Evolutionary conservation across 2,329 filamentous ascomycete species (phyloP).

Genomic region (Chaetomium globosum): DNA sequence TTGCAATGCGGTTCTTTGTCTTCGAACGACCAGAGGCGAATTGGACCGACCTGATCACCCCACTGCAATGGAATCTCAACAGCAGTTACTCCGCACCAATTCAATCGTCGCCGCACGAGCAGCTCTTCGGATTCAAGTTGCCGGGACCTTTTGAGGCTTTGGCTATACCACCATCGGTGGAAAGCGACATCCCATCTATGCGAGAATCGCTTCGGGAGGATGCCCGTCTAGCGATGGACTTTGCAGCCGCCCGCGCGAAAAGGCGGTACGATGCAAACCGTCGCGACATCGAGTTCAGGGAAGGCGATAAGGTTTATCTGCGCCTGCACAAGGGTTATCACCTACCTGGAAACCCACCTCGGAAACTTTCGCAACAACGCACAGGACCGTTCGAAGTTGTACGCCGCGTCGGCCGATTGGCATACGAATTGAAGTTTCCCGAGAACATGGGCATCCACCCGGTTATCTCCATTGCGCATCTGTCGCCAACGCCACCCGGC

Average conservation of each 20-base stretch:
- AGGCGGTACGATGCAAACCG: background rate
- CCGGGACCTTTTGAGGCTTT: background rate
- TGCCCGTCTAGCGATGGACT: background rate
- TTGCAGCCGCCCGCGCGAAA: background rate
- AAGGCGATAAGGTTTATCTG: background rate
- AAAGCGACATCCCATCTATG: background rate
- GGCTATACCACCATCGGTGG: no score
- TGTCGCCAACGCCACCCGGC: slow-evolving; percentile 38
- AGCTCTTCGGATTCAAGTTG: background rate
- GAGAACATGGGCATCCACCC: background rate
- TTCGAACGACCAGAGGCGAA: background rate
- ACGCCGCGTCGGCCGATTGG: background rate
- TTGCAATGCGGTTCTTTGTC: slow-evolving; percentile 2
- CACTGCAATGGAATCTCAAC: background rate
- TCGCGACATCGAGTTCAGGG: background rate
- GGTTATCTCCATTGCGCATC: slow-evolving; percentile 40
- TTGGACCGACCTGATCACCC: background rate
- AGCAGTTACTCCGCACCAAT: background rate
- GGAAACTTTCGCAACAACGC: background rate
- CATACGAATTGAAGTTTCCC: background rate
- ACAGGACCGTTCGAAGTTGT: background rate
- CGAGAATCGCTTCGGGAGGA: background rate
- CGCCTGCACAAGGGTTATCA: background rate
- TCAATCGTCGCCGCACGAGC: background rate
- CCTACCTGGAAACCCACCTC: background rate